A percentile compares a stretch with the other conserved stretches of the same genome.
phyloP scores from a whole-genome alignment of 2,329 filamentous ascomycete species.

The Rachicladosporium sp. region DNA sequence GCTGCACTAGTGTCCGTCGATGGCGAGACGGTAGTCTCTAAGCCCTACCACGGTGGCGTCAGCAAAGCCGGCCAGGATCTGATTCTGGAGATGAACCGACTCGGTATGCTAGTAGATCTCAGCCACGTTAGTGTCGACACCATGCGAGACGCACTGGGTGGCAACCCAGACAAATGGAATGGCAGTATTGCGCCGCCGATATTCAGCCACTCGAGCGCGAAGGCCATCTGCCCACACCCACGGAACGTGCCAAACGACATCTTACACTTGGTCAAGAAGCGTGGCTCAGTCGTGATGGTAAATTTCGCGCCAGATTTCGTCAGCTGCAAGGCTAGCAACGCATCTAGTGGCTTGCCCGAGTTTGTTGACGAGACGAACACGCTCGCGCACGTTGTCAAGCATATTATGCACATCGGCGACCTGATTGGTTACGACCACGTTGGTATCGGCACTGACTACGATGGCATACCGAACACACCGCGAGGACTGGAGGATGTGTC shows the following conservation, averaged over 20 bases:
- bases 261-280: constrained; percentile 60
- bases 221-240: constrained; percentile 71
- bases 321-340: constrained; percentile 50
- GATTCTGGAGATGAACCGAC: constrained; percentile 80
- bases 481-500: constrained; percentile 72
- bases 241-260: constrained; percentile 83
- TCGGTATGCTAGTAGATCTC: constrained; percentile 90
- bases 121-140: constrained; percentile 69
- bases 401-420: constrained; percentile 71
- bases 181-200: constrained; percentile 74
- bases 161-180: constrained; percentile 42
- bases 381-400: constrained; percentile 62
- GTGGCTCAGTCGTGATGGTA: constrained; percentile 73
- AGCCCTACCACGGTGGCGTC: constrained; percentile 58
- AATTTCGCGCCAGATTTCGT: constrained; percentile 80
- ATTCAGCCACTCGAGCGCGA: constrained; percentile 77
- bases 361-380: constrained; percentile 58
- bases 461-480: constrained; percentile 58
- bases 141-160: constrained; percentile 67
- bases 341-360: constrained; percentile 50
- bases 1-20: constrained; percentile 54
- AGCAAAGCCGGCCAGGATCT: constrained; percentile 56
- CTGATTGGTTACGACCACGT: constrained; percentile 79
- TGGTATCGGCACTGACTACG: constrained; percentile 80
- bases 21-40: constrained; percentile 27